phyloP scores from a whole-genome alignment of 2,329 filamentous ascomycete species.

The Phialophora chinensis region DNA sequence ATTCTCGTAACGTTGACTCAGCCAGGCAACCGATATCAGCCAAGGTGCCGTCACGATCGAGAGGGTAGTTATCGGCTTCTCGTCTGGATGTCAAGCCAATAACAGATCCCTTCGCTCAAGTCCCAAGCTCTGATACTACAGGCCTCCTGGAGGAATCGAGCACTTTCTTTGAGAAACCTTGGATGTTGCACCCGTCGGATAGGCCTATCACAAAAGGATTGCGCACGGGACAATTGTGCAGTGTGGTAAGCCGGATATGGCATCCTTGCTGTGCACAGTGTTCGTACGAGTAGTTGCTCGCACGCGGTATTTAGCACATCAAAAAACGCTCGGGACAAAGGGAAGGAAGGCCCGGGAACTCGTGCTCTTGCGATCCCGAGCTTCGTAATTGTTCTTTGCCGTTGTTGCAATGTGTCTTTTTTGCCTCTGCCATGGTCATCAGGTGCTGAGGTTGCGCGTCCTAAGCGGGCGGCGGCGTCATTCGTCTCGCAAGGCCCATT shows the following conservation, averaged over 20 bases:
- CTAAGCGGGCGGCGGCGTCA: slow-evolving; percentile 26
- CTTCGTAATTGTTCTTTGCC: slow-evolving; percentile 18
- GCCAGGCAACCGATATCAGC: slow-evolving; percentile 10
- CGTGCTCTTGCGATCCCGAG: background rate
- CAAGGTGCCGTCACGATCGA: slow-evolving; percentile 5
- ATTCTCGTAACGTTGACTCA: slow-evolving; percentile 23
- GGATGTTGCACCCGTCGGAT: slow-evolving; percentile 5
- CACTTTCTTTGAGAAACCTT: slow-evolving; percentile 6
- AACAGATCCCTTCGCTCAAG: background rate
- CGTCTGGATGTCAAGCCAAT: background rate
- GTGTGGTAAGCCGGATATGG: slow-evolving; percentile 14
- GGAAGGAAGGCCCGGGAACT: background rate
- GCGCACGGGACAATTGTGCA: slow-evolving; percentile 3
- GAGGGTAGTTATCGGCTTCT: background rate
- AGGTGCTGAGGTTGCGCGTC: slow-evolving; percentile 18
- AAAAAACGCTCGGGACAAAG: background rate
- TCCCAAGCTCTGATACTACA: slow-evolving; percentile 7
- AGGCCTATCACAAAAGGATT: slow-evolving; percentile 15
- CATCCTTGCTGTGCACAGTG: slow-evolving; percentile 6
- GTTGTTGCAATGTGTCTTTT: slow-evolving; percentile 19
- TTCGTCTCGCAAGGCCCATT: slow-evolving; percentile 26
- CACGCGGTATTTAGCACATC: background rate
- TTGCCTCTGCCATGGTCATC: slow-evolving; percentile 14
- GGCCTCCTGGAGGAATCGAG: slow-evolving; percentile 3
- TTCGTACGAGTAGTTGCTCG: background rate